These are phyloP conservation scores for Colletotrichum musicola DNA, from an alignment of 2,329 filamentous ascomycete species.

Conservation along the genomic window DNA sequence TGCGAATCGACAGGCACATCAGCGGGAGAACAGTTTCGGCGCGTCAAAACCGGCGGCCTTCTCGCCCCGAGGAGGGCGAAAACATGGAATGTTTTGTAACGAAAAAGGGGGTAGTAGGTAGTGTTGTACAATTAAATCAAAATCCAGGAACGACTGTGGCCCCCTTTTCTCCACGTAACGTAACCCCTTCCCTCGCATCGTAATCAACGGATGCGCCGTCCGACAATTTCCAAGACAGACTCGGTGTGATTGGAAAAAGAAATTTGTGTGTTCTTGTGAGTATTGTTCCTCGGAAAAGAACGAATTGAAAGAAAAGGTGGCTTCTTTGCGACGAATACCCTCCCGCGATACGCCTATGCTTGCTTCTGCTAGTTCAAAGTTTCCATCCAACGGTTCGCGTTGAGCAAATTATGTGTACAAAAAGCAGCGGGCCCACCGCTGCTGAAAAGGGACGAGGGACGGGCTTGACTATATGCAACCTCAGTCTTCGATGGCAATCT, in stretches of 20 bases:
- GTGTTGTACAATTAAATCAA: slow-evolving; percentile 23
- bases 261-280: background rate
- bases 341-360: slow-evolving; percentile 36
- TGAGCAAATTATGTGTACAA: slow-evolving; percentile 32
- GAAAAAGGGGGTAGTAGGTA: background rate
- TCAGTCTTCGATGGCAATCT: slow-evolving; percentile 58
- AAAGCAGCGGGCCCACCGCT: slow-evolving; percentile 3
- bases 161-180: background rate
- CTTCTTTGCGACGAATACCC: slow-evolving; percentile 9
- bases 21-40: slow-evolving; percentile 10
- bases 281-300: background rate
- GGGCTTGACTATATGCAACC: background rate
- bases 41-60: slow-evolving; percentile 34
- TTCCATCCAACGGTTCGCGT: slow-evolving; percentile 18
- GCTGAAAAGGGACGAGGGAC: background rate
- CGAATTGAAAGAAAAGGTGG: background rate
- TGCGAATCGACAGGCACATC: no score
- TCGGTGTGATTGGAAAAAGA: background rate
- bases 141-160: slow-evolving; percentile 29
- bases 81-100: slow-evolving; percentile 20
- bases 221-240: background rate
- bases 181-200: background rate
- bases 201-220: background rate
- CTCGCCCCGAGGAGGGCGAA: slow-evolving; percentile 27
- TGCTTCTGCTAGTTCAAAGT: slow-evolving; percentile 26